Evolutionary conservation across 2,329 filamentous ascomycete genomes (phyloP).

Genomic region (Didymella pomorum): DNA sequence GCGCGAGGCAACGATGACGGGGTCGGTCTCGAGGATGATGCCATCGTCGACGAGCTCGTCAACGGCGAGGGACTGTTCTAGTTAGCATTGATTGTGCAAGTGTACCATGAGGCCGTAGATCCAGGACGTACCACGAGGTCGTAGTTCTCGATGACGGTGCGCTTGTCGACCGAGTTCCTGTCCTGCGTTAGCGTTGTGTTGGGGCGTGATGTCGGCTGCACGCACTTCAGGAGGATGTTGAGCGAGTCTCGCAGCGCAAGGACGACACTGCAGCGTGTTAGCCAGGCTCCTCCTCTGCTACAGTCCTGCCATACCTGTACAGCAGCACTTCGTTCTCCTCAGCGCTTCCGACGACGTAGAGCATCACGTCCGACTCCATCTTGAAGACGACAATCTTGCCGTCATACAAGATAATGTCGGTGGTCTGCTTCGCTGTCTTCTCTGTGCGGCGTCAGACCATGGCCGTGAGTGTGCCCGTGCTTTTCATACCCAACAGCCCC

Average conservation of each 20-base stretch:
- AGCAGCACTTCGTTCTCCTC: slow-evolving; percentile 98
- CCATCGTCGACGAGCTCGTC: slow-evolving; percentile 77
- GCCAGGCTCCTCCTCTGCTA: background rate
- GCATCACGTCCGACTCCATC: slow-evolving; percentile 96
- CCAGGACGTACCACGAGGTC: slow-evolving; percentile 72
- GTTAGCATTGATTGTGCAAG: slow-evolving; percentile 63
- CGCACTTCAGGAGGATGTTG: slow-evolving; percentile 90
- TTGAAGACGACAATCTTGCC: slow-evolving; percentile 97
- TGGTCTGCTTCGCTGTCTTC: slow-evolving; percentile 94
- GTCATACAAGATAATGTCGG: slow-evolving; percentile 97
- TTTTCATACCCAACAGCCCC: slow-evolving; percentile 69
- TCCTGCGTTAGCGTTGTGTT: slow-evolving; percentile 12
- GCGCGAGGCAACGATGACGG: slow-evolving; percentile 88
- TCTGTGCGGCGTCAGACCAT: slow-evolving; percentile 53
- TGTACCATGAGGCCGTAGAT: slow-evolving; percentile 88
- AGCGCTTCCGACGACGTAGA: slow-evolving; percentile 85
- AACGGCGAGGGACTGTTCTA: slow-evolving; percentile 86
- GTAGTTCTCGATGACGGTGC: slow-evolving; percentile 98
- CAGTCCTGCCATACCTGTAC: slow-evolving; percentile 65
- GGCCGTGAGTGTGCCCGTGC: slow-evolving; percentile 77
- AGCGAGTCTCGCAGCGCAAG: slow-evolving; percentile 89
- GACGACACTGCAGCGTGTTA: slow-evolving; percentile 70
- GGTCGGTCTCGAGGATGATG: slow-evolving; percentile 96
- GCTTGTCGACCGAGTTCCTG: slow-evolving; percentile 95
- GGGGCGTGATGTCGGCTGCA: slow-evolving; percentile 2